phyloP scores from a whole-genome alignment of 1,284 basidiomycete species.

The Ceratobasidium sp. region DNA sequence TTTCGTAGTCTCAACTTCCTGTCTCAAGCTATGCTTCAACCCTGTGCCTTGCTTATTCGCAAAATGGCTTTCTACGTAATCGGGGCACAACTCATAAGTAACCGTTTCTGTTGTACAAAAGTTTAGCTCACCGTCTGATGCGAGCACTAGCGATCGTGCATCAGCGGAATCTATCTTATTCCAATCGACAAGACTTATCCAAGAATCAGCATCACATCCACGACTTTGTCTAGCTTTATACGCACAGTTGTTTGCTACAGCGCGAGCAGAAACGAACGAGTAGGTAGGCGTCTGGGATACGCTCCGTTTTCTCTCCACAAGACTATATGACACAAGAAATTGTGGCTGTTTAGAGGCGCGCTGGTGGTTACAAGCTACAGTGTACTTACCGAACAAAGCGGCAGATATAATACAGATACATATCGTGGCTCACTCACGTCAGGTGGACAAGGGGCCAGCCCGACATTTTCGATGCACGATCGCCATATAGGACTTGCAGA shows the following conservation, averaged over 20 bases:
- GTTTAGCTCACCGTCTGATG: background rate
- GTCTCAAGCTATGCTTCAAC: background rate
- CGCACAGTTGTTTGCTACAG: background rate
- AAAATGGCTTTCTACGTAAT: background rate
- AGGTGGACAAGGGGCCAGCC: conserved; percentile 3
- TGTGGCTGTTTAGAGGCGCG: background rate
- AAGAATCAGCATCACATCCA: background rate
- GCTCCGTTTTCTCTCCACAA: background rate
- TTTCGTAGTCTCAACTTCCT: background rate
- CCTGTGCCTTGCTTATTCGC: background rate
- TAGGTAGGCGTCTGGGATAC: background rate
- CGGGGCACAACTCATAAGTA: background rate
- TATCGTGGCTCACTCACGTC: conserved; percentile 13
- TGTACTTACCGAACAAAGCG: conserved; percentile 19
- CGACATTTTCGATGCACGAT: background rate
- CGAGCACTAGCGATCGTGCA: background rate
- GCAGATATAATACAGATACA: conserved; percentile 1
- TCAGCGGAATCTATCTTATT: background rate
- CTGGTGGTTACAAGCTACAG: background rate
- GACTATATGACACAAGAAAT: background rate
- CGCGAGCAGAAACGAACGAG: background rate
- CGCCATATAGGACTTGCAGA: conserved; percentile 20
- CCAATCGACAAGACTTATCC: background rate
- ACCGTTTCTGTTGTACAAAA: background rate
- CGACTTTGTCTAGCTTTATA: background rate